Evolutionary conservation across 2,329 filamentous ascomycete genomes (phyloP), one percentile per base, ranked within the genome.

Genomic region (Arthrobotrys entomopaga): DNA sequence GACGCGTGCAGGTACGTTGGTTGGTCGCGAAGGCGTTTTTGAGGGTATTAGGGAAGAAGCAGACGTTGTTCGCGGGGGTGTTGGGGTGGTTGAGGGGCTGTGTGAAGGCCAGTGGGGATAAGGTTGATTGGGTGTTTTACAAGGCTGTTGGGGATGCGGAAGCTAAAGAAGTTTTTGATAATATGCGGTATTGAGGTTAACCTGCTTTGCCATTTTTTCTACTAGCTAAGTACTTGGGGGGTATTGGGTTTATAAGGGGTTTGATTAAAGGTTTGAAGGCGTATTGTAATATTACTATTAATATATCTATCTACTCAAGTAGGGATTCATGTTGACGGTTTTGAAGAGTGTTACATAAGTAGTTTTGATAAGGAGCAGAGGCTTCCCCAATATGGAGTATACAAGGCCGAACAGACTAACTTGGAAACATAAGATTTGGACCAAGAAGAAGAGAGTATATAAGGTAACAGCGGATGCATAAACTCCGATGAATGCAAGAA

Each of bases 1-100:
- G 60, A 13, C 40, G 63, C 3, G 52, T 69, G 11, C 75, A 63
- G 46, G 79, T 69, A 26, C 53, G 46, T 75, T 91, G 89, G 84
- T 83, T 94, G 71, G 89, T 88, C 0, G 87, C 88, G 59, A 84
- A 84, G 26, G 92, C 92, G 3, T 96, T 96, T 78, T 81, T 83
- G 52, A 82, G 84, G 59, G 88, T 95, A 26, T 84, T 97, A 78
- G 80, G 81, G 54, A 86, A 84, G 77, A 92, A 90, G 80, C 93
- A 96, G 84, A 89, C 89, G 38, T 86, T 84, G 64, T 91, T 92
- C 81, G 79, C 79, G 3, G 82, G 82, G 29, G 85, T 93, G 13
- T 81, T 97, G 67, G 80, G 80, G 34, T 97, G 92, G 92, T 81
- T 97, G 72, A 83, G 85, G 5, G 79, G 75, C 13, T 83, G 87